Percentiles rank a stretch among this genome's conserved stretches.
phyloP scores from a whole-genome alignment of 306 rosid species.

The Rosa rugosa region DNA sequence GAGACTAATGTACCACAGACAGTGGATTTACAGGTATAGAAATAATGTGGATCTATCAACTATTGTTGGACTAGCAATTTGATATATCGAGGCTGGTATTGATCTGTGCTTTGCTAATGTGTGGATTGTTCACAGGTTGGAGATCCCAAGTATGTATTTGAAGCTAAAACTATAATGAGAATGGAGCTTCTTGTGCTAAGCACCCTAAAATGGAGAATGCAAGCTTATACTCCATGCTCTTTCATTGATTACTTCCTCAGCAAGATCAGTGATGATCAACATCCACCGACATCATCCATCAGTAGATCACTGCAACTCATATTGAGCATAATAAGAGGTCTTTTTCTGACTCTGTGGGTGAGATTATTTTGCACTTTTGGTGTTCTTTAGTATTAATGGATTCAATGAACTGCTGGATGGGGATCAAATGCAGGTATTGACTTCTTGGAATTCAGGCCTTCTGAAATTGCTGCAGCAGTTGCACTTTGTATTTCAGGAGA shows the following conservation, averaged over 20 bases:
- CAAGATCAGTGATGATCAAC: conserved; percentile 40
- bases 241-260: conserved; percentile 60
- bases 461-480: conserved; percentile 83
- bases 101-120: not conserved
- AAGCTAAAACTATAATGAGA: conserved; percentile 44
- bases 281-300: conserved; percentile 25
- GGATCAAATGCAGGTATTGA: conserved; percentile 64
- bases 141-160: conserved; percentile 55
- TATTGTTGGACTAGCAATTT: conserved; percentile 17
- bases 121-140: conserved; percentile 43
- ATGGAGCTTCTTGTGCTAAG: conserved; percentile 71
- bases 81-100: not conserved
- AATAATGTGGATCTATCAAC: conserved; percentile 2
- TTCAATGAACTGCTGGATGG: conserved; percentile 34
- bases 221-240: conserved; percentile 59
- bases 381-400: conserved; percentile 40
- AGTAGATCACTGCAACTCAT: conserved; percentile 45
- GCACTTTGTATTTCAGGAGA: conserved; percentile 58
- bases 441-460: conserved; percentile 83
- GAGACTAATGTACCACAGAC: conserved; percentile 47
- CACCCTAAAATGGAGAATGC: conserved; percentile 78
- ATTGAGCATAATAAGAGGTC: conserved; percentile 52
- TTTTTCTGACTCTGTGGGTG: conserved; percentile 23
- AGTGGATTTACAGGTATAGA: conserved; percentile 58
- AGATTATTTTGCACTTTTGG: conserved; percentile 8